Conservation (phyloP, 306 rosid genomes). For the Cucumis hystrix region DNA sequence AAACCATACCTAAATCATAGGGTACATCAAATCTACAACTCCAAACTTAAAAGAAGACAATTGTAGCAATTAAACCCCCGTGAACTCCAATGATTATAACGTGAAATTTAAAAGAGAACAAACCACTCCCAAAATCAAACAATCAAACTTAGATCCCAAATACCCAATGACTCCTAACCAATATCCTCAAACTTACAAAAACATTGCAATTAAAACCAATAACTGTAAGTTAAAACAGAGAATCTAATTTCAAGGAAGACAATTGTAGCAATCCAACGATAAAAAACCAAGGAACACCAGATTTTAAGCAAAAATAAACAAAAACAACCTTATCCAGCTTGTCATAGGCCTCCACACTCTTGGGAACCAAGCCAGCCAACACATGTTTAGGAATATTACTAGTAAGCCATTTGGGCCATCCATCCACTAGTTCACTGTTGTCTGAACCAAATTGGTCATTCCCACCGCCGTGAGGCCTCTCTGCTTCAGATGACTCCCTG, state of each 20-base stretch:
- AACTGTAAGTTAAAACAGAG: neutral
- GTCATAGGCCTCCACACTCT: slow-evolving; percentile 62
- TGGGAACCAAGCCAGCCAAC: slow-evolving; percentile 53
- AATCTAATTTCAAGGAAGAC: neutral
- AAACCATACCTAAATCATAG: neutral
- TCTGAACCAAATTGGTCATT: slow-evolving; percentile 19
- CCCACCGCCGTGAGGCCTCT: slow-evolving; percentile 1
- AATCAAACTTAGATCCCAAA: neutral
- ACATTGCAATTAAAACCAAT: neutral
- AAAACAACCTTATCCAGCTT: slow-evolving; percentile 61
- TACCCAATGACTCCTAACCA: neutral
- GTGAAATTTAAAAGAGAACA: neutral
- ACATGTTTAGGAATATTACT: slow-evolving; percentile 35
- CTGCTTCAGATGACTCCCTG: neutral
- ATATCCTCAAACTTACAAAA: neutral
- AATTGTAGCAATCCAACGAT: neutral
- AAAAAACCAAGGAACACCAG: neutral
- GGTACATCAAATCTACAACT: neutral
- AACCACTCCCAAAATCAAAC: neutral
- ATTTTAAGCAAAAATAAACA: neutral
- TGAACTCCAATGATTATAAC: neutral
- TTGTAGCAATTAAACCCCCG: neutral
- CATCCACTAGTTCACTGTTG: slow-evolving; percentile 16
- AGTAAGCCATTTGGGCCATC: slow-evolving; percentile 44
- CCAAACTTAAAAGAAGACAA: neutral